These are phyloP conservation scores for Lathyrus tuberosus DNA, from an alignment of 306 rosid species.

Conservation along the genomic window DNA sequence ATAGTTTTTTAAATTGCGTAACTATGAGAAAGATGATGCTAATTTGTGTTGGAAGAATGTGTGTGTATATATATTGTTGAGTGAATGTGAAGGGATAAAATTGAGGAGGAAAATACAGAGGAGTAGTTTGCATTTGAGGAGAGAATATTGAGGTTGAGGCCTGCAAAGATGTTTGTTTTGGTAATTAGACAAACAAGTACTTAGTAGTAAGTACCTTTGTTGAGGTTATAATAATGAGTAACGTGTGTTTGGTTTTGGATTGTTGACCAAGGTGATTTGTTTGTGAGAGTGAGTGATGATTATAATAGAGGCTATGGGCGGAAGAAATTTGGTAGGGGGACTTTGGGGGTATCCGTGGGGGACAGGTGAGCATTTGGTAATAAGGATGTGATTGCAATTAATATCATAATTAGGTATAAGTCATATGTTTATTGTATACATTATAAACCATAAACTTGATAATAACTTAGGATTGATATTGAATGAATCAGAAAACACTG, in stretches of 20 bases:
- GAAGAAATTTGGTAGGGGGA: background rate
- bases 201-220: background rate
- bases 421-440: no score
- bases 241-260: background rate
- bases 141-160: slow-evolving; percentile 26
- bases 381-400: slow-evolving; percentile 1
- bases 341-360: background rate
- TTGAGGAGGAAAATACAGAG: slow-evolving; percentile 28
- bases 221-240: background rate
- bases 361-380: background rate
- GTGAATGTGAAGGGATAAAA: slow-evolving; percentile 9
- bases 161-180: slow-evolving; percentile 35
- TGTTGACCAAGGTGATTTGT: slow-evolving; percentile 5
- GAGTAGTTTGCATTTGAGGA: slow-evolving; percentile 11
- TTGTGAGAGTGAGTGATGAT: slow-evolving; percentile 11
- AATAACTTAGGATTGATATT: no score
- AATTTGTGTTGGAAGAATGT: background rate
- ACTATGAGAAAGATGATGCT: background rate
- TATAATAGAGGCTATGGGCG: background rate
- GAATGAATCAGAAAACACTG: no score
- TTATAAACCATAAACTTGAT: no score
- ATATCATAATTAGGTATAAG: background rate
- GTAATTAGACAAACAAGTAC: slow-evolving; percentile 1
- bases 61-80: background rate
- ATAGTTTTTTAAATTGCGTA: slow-evolving; percentile 22